phyloP scores from a whole-genome alignment of 73 alveolate species.

The Stentor coeruleus region DNA sequence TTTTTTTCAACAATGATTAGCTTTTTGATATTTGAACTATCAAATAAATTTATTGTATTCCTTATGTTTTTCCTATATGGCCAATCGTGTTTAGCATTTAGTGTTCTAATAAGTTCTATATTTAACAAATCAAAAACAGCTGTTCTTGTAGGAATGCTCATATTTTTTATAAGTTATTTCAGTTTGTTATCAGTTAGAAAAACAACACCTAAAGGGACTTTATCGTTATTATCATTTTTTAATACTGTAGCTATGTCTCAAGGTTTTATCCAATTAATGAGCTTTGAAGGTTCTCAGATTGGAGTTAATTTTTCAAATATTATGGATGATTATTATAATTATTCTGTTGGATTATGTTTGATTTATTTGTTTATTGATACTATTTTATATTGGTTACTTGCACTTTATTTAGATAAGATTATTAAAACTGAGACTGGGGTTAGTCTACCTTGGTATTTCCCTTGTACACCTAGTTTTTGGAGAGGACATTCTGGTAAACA shows the following conservation, averaged over 20 bases:
- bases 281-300: constrained; percentile 55
- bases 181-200: background rate
- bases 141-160: constrained; percentile 47
- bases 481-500: constrained; percentile 23
- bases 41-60: constrained; percentile 40
- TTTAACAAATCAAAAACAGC: constrained; percentile 64
- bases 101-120: constrained; percentile 52
- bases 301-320: constrained; percentile 48
- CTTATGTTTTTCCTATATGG: constrained; percentile 46
- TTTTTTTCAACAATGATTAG: constrained; percentile 39
- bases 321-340: constrained; percentile 36
- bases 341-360: constrained; percentile 40
- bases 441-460: constrained; percentile 65
- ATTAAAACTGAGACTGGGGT: constrained; percentile 84
- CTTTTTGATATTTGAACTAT: constrained; percentile 26
- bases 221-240: constrained; percentile 47
- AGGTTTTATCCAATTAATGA: constrained; percentile 44
- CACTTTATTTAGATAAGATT: constrained; percentile 72
- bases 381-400: constrained; percentile 54
- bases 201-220: constrained; percentile 31
- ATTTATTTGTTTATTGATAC: constrained; percentile 53
- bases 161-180: constrained; percentile 36
- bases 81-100: constrained; percentile 45
- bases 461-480: constrained; percentile 62
- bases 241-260: constrained; percentile 63